Conservation (phyloP, 495 filamentous ascomycete genomes). For the Choiromyces venosus region DNA sequence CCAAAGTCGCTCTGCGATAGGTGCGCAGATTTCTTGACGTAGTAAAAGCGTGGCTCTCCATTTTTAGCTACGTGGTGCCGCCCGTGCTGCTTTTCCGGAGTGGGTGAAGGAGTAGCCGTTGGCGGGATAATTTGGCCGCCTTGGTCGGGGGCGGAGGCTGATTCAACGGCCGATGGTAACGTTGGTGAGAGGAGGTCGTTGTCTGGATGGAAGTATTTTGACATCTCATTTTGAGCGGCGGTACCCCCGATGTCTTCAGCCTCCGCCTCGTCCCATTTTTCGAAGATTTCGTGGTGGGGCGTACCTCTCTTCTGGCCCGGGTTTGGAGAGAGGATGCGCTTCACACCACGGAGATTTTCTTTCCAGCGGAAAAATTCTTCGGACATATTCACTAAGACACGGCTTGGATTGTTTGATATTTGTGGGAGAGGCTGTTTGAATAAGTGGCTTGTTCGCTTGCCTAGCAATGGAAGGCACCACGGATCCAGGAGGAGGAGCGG, state of each 20-base stretch:
- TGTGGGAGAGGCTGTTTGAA: constrained; percentile 62
- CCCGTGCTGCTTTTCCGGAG: background rate
- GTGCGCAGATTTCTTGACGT: constrained; percentile 58
- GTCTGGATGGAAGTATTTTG: constrained; percentile 9
- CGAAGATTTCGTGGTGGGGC: constrained; percentile 27
- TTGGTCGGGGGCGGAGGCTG: background rate
- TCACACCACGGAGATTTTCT: constrained; percentile 57
- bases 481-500: constrained; percentile 63
- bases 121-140: constrained; percentile 26
- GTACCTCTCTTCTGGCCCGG: constrained; percentile 42
- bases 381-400: constrained; percentile 61
- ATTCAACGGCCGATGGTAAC: constrained; percentile 12
- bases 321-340: constrained; percentile 51
- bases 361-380: constrained; percentile 68
- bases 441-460: constrained; percentile 52
- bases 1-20: constrained; percentile 72
- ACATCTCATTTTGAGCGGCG: background rate
- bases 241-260: background rate
- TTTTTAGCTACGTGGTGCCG: background rate
- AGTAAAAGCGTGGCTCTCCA: constrained; percentile 56
- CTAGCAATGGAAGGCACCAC: constrained; percentile 64
- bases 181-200: constrained; percentile 14
- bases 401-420: constrained; percentile 49
- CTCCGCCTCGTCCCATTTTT: constrained; percentile 20
- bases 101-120: background rate